Base-by-base conservation (phyloP, 2,329 filamentous ascomycete species). In the Lachnellula arida region DNA sequence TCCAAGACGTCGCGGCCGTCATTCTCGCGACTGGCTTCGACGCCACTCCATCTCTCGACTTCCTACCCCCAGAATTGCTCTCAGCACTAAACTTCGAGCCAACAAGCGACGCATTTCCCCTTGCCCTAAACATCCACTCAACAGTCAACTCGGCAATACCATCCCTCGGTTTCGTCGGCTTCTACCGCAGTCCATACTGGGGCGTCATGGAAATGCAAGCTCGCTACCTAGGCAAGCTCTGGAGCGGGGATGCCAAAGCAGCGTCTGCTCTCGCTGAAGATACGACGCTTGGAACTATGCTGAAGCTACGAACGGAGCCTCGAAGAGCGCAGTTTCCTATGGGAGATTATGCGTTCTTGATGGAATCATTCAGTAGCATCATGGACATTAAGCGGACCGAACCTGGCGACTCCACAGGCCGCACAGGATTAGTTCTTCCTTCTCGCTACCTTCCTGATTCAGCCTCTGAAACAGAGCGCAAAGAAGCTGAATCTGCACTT, bases 141-240 rank as follows among this genome's bases (percentile, higher is more conserved):
- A 85, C 85, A 0, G 75, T 85, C 54, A 81, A 86, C 56, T 78
- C 80, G 0, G 73, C 76, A 0, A 70, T 91, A 0, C 80, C 85
- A 0, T 81, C 80, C 5, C 73, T 94, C 0, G 89, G 88, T 0
- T 92, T 94, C 64, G 85, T 94, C 1, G 90, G 90, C 0, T 91
- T 91, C 71, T 95, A 95, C 67, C 81, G 90, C 58, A 88, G 88
- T 0, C 89, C 89, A 0, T 94, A 90, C 69, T 95, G 90, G 90
- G 87, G 87, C 1, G 84, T 91, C 0, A 91, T 93, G 79, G 89
- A 94, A 70, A 89, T 91, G 86, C 90, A 95, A 71, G 86, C 89
- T 2, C 81, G 87, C 1, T 79, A 88, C 59, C 73, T 92, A 5
- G 78, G 85, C 0, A 70, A 78, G 12, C 68, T 82, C 11, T 92